Evolutionary conservation across 805 yeast species (phyloP).

Genomic region (Candida nitratophila): DNA sequence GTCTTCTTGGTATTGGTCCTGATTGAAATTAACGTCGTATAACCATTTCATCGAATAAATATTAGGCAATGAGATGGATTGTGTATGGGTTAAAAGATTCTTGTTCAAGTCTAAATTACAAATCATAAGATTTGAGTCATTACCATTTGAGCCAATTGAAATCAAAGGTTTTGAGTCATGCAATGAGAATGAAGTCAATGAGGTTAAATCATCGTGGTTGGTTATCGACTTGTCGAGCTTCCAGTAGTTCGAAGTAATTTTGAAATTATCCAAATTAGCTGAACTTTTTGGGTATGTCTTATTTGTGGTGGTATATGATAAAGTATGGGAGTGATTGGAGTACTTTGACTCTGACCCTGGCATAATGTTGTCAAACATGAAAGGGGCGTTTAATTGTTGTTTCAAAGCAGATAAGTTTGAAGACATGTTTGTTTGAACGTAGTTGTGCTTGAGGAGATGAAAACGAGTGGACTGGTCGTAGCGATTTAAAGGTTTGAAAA

Average conservation of each 20-base stretch:
- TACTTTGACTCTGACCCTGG: constrained; percentile 3
- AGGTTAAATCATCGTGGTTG: constrained; percentile 12
- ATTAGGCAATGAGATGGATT: constrained; percentile 52
- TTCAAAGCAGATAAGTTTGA: not conserved
- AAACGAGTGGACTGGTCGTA: too few relatives aligned
- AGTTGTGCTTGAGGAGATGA: too few relatives aligned
- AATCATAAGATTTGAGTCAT: constrained; percentile 40
- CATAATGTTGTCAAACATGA: not conserved
- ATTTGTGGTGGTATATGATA: constrained; percentile 18
- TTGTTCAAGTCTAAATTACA: constrained; percentile 36
- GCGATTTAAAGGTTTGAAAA: not conserved
- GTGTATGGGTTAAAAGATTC: constrained; percentile 45
- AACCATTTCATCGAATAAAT: constrained; percentile 50
- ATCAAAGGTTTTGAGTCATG: constrained; percentile 29
- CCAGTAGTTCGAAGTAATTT: constrained; percentile 28
- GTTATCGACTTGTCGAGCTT: constrained; percentile 15
- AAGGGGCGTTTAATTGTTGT: constrained; percentile 13
- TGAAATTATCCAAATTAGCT: constrained; percentile 22
- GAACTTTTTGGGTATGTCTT: constrained; percentile 35
- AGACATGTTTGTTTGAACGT: not conserved
- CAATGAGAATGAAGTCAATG: constrained; percentile 37
- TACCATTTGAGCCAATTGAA: constrained; percentile 46
- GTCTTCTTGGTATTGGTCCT: constrained; percentile 10
- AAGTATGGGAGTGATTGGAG: constrained; percentile 7
- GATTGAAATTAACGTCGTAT: constrained; percentile 14